Base-by-base conservation (phyloP, 371 early-diverging fungal species). In the Mucor saturninus region DNA sequence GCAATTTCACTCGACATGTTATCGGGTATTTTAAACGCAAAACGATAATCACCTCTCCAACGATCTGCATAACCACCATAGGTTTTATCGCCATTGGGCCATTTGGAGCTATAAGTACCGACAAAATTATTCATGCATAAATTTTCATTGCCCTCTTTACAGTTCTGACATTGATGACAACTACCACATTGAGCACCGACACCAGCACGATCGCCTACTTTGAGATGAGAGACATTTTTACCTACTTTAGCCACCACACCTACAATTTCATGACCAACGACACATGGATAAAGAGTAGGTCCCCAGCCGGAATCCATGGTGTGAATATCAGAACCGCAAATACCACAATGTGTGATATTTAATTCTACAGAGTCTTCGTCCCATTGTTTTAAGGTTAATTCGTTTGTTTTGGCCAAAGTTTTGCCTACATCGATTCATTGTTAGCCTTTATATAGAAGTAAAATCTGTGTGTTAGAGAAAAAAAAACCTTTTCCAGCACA, bases 11-110 rank as follows among this genome's bases (percentile, higher is more conserved):
- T 77, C 13, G 69, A 30, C 64, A 91, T 74, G 29, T 57, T 68
- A 5, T 81, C 84, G 3, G 92, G 92, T 13, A 93, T 64, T 59
- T 76, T 80, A 75, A 91, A 83, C 5, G 73, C 83, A 62, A 81
- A 90, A 49, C 71, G 74, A 6, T 75, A 62, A 48, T 81, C 77
- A 21, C 89, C 89, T 32, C 90, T 72, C 65, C 87, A 83, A 8
- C 75, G 75, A 52, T 90, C 81, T 38, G 85, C 87, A 64, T 91
- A 91, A 0, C 91, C 91, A 53, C 91, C 91, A 50, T 84, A 84
- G 0, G 89, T 61, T n/a, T 75, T 74, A 39, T 74, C 69, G 15
- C 89, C 89, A 11, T 80, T 85, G 21, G 68, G 71, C 55, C 83
- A 84, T 40, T 68, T 67, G 29, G 64, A 11, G 75, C 83, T 83